Conservation (phyloP, 2,329 filamentous ascomycete genomes). For the Nemania serpens region DNA sequence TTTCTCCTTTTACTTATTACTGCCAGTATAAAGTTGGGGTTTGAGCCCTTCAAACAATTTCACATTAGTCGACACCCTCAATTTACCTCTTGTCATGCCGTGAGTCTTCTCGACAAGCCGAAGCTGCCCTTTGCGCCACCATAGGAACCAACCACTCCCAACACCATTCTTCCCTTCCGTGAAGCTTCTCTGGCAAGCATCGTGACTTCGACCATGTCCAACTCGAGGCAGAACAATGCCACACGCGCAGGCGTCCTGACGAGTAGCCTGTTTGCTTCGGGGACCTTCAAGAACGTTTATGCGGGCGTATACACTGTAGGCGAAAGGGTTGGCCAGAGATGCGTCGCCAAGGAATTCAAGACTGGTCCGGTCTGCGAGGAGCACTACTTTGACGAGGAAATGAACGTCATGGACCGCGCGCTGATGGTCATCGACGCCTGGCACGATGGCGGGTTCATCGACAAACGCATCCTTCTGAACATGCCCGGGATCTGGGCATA, state of each 20-base stretch:
- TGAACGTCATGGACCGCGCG: constrained; percentile 44
- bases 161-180: neutral
- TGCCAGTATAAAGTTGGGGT: too few species aligned
- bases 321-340: constrained; percentile 39
- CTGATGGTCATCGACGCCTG: constrained; percentile 45
- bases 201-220: neutral
- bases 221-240: constrained; percentile 1
- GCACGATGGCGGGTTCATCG: constrained; percentile 40
- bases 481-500: constrained; percentile 43
- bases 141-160: too few species aligned
- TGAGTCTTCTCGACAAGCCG: too few species aligned
- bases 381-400: constrained; percentile 45
- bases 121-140: too few species aligned
- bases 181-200: neutral
- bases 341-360: constrained; percentile 48
- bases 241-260: neutral
- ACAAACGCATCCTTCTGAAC: constrained; percentile 44
- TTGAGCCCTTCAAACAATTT: too few species aligned
- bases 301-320: constrained; percentile 41
- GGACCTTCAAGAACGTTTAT: constrained; percentile 34
- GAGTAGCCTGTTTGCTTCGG: neutral
- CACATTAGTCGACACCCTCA: too few species aligned
- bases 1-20: too few species aligned
- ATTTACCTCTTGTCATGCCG: too few species aligned
- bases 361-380: constrained; percentile 41